Evolutionary conservation across 2,329 filamentous ascomycete species (phyloP), one percentile per base, ranked within the genome.

Genomic region (Diaporthe sp.): DNA sequence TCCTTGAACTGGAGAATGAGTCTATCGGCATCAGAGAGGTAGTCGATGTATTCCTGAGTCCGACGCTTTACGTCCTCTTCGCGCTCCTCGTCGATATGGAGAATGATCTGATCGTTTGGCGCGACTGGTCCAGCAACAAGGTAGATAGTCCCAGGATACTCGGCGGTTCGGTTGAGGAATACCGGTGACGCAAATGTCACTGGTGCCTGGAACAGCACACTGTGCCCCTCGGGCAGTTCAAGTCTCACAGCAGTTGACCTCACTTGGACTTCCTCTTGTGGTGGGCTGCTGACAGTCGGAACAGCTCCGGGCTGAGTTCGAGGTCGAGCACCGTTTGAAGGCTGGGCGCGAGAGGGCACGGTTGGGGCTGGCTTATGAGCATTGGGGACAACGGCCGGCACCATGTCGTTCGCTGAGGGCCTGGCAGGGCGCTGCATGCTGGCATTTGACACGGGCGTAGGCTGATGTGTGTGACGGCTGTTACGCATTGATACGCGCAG

Each of bases 1-100:
- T 67, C 40, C 33, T 45, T 67, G 47, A 76, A 76, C 17, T 74
- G 71, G 7, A 76, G 50, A 22, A 76, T 74, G 6, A 74, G n/a
- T 15, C 57, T 50, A 15, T 50, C 64, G 2, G 52, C 17, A 17
- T 73, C 52, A 0, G 68, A 74, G 12, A 74, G 54, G 30, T 67
- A 69, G 10, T 55, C 55, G 2, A 54, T 57, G 19, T 68, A 74
- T 3, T 72, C 61, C 1, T 60, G 54, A 15, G 71, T 45, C 1
- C 8, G n/a, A 35, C 71, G 68, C 28, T 42, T 58, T 5, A 76
- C 64, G 22, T 76, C 55, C 17, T 35, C 47, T 19, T 69, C 40
- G 10, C 38, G 22, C 9, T 52, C 30, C 12, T 72, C 67, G 1
- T 76, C 50, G 17, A 76, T 25, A 2, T 30, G 70, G 15, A 76